Conservation (phyloP, 495 filamentous ascomycete genomes). For the Penicillium chermesinum region DNA sequence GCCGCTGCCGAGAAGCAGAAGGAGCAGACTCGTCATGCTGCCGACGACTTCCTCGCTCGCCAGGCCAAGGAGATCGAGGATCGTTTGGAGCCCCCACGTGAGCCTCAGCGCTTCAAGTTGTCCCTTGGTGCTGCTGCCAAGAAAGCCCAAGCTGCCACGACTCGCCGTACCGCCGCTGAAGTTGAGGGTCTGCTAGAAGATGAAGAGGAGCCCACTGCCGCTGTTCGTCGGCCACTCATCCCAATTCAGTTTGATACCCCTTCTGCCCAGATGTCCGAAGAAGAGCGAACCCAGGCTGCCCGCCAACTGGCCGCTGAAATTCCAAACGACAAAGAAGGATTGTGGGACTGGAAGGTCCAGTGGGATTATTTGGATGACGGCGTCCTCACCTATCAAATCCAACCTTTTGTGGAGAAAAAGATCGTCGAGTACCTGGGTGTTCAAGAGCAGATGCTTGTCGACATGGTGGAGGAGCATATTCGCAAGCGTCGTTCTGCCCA, state of each 20-base stretch:
- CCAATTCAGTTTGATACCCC: conserved; percentile 88
- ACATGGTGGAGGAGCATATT: conserved; percentile 85
- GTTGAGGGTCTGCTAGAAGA: conserved; percentile 92
- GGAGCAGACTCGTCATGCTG: conserved; percentile 78
- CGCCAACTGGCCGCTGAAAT: conserved; percentile 84
- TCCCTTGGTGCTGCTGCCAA: conserved; percentile 86
- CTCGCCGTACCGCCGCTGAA: conserved; percentile 79
- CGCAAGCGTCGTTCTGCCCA: conserved; percentile 69
- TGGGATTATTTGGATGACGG: conserved; percentile 91
- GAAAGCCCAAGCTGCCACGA: conserved; percentile 67
- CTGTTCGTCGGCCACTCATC: conserved; percentile 72
- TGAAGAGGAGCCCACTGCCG: conserved; percentile 74
- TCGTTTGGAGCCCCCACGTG: conserved; percentile 51
- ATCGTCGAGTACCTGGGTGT: conserved; percentile 94
- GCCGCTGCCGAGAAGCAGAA: conserved; percentile 62
- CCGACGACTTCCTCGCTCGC: conserved; percentile 86
- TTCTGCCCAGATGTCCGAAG: conserved; percentile 67
- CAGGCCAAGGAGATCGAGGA: conserved; percentile 79
- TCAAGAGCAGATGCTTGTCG: conserved; percentile 92
- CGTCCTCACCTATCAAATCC: conserved; percentile 79
- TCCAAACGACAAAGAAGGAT: conserved; percentile 74
- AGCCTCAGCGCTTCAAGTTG: conserved; percentile 87
- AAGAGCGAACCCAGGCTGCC: conserved; percentile 75
- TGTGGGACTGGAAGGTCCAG: conserved; percentile 89
- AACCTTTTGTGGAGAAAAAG: conserved; percentile 96